These are phyloP conservation scores for Trichomonas vaginalis DNA, from an alignment of 208 protist genomes.

Conservation along the genomic window DNA sequence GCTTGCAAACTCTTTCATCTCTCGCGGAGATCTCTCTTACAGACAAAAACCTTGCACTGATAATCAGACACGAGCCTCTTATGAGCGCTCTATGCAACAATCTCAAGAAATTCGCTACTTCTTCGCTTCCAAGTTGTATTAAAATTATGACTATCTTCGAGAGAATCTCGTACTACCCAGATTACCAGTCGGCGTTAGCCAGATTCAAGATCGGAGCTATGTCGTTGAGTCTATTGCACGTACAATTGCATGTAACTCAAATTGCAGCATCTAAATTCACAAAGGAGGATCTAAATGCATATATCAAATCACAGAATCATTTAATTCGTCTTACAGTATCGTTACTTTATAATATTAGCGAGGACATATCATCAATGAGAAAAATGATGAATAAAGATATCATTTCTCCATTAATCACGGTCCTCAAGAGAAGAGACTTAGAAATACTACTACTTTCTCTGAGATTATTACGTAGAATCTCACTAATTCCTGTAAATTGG, in stretches of 20 bases:
- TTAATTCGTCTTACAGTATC: neutral
- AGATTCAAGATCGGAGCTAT: neutral
- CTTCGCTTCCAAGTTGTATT: neutral
- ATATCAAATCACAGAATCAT: neutral
- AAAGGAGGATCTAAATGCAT: neutral
- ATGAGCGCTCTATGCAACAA: neutral
- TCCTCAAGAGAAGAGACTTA: neutral
- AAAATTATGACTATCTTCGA: slow-evolving; percentile 12
- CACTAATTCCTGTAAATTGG: neutral
- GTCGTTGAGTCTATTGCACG: neutral
- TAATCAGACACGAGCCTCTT: neutral
- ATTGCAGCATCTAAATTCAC: neutral
- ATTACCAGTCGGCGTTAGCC: neutral
- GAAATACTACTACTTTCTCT: neutral
- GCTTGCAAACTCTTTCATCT: neutral
- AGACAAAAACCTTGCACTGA: neutral
- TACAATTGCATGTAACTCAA: neutral
- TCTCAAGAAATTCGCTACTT: neutral
- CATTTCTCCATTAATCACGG: neutral
- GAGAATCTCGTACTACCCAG: neutral
- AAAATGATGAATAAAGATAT: slow-evolving; percentile 16
- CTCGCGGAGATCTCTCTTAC: neutral
- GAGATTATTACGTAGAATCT: neutral
- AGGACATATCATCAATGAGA: neutral
- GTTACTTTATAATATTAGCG: neutral